These are phyloP conservation scores for Lolium perenne DNA, from an alignment of 176 grass and related monocot species.

Conservation along the genomic window DNA sequence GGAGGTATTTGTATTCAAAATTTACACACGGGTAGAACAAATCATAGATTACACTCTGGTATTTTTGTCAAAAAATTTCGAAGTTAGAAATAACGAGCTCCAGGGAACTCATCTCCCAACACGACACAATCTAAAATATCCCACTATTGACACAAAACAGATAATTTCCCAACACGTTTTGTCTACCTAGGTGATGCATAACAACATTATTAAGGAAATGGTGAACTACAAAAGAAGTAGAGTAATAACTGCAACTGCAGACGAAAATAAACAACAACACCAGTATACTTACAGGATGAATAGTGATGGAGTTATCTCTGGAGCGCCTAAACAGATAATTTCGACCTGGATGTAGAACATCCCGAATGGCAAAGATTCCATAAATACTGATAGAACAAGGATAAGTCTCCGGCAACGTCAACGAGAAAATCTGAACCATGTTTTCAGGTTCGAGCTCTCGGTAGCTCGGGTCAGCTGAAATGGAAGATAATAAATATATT, in stretches of 20 bases:
- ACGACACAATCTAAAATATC: background rate
- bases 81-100: too few relatives aligned
- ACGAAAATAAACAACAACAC: background rate
- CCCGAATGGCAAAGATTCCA: background rate
- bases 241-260: background rate
- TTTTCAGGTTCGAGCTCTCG: constrained; percentile 12
- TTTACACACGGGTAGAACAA: too few relatives aligned
- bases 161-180: background rate
- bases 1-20: too few relatives aligned
- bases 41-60: too few relatives aligned
- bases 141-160: background rate
- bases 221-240: background rate
- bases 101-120: too few relatives aligned
- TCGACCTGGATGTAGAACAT: background rate
- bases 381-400: background rate
- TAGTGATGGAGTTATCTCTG: background rate
- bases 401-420: background rate
- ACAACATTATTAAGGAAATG: background rate
- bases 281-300: background rate
- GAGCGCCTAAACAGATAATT: background rate
- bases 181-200: background rate
- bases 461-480: background rate
- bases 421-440: constrained; percentile 2
- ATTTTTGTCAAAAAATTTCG: too few relatives aligned
- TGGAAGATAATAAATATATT: background rate